Conservation (phyloP, 495 filamentous ascomycete genomes). For the Annulohypoxylon maeteangense region DNA sequence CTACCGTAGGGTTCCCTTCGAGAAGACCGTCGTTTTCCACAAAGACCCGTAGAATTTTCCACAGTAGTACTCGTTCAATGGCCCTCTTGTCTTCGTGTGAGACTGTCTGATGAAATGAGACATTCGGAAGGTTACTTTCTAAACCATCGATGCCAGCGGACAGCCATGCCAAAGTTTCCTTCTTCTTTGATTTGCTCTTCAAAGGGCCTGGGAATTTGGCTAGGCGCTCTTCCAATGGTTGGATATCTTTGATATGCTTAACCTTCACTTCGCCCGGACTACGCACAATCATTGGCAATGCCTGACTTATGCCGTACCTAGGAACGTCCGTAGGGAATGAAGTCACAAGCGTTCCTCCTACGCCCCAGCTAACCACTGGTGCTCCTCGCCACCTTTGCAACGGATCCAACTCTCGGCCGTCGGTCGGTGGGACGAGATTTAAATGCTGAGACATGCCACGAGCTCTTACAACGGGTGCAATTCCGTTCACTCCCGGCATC, state of each 20-base stretch:
- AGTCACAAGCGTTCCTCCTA: conserved; percentile 83
- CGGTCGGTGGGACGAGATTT: conserved; percentile 68
- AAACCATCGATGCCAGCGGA: conserved; percentile 75
- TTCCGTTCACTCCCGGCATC: conserved; percentile 46
- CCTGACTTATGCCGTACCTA: conserved; percentile 79
- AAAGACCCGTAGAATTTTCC: conserved; percentile 83
- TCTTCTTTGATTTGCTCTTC: conserved; percentile 91
- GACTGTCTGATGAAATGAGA: conserved; percentile 55
- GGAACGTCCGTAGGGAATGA: conserved; percentile 91
- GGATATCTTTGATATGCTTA: conserved; percentile 72
- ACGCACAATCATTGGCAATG: conserved; percentile 79
- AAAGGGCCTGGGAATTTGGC: conserved; percentile 90
- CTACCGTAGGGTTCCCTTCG: conserved; percentile 77
- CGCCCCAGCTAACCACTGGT: conserved; percentile 87
- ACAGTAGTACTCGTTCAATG: conserved; percentile 86
- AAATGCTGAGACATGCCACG: conserved; percentile 56
- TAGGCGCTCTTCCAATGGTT: conserved; percentile 74
- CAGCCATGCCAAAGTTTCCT: conserved; percentile 88
- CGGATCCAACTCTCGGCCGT: conserved; percentile 82
- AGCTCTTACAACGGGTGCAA: conserved; percentile 34
- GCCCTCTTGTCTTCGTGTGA: conserved; percentile 69
- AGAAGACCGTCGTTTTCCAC: conserved; percentile 87
- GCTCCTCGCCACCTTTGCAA: conserved; percentile 89
- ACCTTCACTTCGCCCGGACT: conserved; percentile 86
- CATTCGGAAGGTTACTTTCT: conserved; percentile 67